These are phyloP conservation scores for Cnidoscolus chayamansa DNA, from an alignment of 441 rosid species.

Conservation along the genomic window DNA sequence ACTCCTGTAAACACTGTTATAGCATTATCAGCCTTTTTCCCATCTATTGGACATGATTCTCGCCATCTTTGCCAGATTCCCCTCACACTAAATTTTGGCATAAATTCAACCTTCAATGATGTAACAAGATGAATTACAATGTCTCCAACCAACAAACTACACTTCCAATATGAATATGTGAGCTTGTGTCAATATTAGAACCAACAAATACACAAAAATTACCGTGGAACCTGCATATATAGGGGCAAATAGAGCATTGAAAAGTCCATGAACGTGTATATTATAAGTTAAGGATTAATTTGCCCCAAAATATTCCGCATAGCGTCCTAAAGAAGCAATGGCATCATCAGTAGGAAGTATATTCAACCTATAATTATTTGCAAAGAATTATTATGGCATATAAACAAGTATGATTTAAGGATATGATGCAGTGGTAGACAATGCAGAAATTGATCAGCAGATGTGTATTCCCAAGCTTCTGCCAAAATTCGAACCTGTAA, in stretches of 20 bases:
- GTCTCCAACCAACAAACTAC: slow-evolving; percentile 11
- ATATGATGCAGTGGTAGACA: slow-evolving; percentile 97
- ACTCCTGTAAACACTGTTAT: slow-evolving; percentile 92
- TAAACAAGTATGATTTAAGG: slow-evolving; percentile 31
- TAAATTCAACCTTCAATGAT: slow-evolving; percentile 78
- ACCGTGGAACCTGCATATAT: slow-evolving; percentile 80
- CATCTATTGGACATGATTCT: slow-evolving; percentile 68
- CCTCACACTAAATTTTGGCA: slow-evolving; percentile 91
- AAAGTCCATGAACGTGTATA: slow-evolving; percentile 91
- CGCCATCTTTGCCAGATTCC: slow-evolving; percentile 95
- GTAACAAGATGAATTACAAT: slow-evolving; percentile 23
- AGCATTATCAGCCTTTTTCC: slow-evolving; percentile 48
- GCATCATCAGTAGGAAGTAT: slow-evolving; percentile 15
- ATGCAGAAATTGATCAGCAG: slow-evolving; percentile 79
- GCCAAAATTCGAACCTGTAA: slow-evolving; percentile 76
- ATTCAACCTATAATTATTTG: slow-evolving; percentile 12
- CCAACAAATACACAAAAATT: slow-evolving; percentile 20
- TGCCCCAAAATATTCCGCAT: slow-evolving; percentile 13
- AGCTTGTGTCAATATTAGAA: not conserved
- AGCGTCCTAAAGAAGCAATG: slow-evolving; percentile 12
- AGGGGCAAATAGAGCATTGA: slow-evolving; percentile 87
- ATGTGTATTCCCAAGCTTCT: slow-evolving; percentile 89
- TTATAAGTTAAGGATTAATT: slow-evolving; percentile 47
- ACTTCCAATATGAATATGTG: slow-evolving; percentile 11
- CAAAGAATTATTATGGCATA: slow-evolving; percentile 7